Evolutionary conservation across 495 filamentous ascomycete species (phyloP).

Genomic region (Aspergillus diversus): DNA sequence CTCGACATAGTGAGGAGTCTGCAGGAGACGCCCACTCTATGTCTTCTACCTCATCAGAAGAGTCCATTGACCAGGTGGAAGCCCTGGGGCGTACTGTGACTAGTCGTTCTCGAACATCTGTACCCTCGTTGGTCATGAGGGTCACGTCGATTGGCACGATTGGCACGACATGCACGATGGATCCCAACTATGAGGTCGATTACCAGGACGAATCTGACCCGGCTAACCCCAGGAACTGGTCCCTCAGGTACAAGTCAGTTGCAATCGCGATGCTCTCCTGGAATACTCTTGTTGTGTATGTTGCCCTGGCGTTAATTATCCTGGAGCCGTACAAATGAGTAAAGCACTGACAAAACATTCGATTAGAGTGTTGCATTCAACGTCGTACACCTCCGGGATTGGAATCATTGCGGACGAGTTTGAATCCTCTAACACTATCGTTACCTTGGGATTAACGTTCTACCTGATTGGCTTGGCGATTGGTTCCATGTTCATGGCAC

Average conservation of each 20-base stretch:
- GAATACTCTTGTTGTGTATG: slow-evolving; percentile 69
- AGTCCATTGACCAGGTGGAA: slow-evolving; percentile 35
- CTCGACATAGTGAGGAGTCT: slow-evolving; percentile 25
- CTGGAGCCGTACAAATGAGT: background rate
- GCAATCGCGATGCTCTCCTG: slow-evolving; percentile 68
- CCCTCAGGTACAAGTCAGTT: slow-evolving; percentile 65
- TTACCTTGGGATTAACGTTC: slow-evolving; percentile 76
- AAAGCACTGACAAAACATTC: background rate
- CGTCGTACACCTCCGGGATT: slow-evolving; percentile 49
- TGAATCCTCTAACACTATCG: slow-evolving; percentile 57
- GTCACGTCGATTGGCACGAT: slow-evolving; percentile 61
- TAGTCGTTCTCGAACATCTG: slow-evolving; percentile 27
- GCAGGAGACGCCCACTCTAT: slow-evolving; percentile 33
- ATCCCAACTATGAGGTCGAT: slow-evolving; percentile 75
- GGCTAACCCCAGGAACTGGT: slow-evolving; percentile 78
- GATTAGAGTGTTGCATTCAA: slow-evolving; percentile 75
- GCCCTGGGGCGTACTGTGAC: slow-evolving; percentile 36
- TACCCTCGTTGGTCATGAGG: slow-evolving; percentile 36
- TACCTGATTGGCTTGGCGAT: slow-evolving; percentile 68
- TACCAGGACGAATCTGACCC: slow-evolving; percentile 67
- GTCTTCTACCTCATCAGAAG: slow-evolving; percentile 34
- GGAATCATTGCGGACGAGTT: slow-evolving; percentile 55
- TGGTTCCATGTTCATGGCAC: slow-evolving; percentile 74
- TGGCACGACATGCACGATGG: slow-evolving; percentile 60
- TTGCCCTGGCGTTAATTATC: slow-evolving; percentile 6